These are phyloP conservation scores for Penicillium verhagenii DNA, from an alignment of 495 filamentous ascomycete species.

Conservation along the genomic window DNA sequence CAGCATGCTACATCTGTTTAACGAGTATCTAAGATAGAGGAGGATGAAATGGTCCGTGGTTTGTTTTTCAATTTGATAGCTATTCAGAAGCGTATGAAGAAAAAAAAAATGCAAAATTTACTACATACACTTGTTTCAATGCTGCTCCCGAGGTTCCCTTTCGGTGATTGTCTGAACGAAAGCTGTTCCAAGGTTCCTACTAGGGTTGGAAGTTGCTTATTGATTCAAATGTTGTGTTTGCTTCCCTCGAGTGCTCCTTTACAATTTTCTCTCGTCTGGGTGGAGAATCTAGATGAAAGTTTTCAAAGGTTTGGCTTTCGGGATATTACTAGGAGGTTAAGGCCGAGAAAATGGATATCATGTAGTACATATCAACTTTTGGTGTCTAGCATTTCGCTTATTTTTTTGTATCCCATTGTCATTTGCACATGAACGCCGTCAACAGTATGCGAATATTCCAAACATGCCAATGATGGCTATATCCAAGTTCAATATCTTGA, in stretches of 20 bases:
- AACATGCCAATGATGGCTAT: background rate
- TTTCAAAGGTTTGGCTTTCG: too few species aligned
- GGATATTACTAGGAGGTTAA: too few species aligned
- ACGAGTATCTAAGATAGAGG: slow-evolving; percentile 20
- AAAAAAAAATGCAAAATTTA: slow-evolving; percentile 7
- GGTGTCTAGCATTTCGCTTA: background rate
- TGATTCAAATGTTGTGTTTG: too few species aligned
- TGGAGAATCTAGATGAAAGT: too few species aligned
- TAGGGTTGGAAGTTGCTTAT: too few species aligned
- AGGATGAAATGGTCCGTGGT: slow-evolving; percentile 2
- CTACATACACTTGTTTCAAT: background rate
- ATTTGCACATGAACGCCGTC: background rate
- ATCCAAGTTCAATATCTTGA: background rate
- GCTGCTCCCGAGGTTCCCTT: too few species aligned
- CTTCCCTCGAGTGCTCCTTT: too few species aligned
- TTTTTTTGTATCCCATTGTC: background rate
- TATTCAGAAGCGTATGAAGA: slow-evolving; percentile 9
- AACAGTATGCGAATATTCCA: background rate
- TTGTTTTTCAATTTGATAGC: slow-evolving; percentile 3
- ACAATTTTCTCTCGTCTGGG: too few species aligned
- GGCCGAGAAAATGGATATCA: too few species aligned
- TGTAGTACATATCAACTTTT: too few species aligned
- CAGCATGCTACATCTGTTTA: slow-evolving; percentile 17
- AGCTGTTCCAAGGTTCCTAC: too few species aligned
- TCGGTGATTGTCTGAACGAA: too few species aligned